Percentiles rank a stretch among this genome's conserved stretches.
These are phyloP conservation scores for Candida sanyiensis DNA, from an alignment of 805 yeast genomes.

Conservation along the genomic window DNA sequence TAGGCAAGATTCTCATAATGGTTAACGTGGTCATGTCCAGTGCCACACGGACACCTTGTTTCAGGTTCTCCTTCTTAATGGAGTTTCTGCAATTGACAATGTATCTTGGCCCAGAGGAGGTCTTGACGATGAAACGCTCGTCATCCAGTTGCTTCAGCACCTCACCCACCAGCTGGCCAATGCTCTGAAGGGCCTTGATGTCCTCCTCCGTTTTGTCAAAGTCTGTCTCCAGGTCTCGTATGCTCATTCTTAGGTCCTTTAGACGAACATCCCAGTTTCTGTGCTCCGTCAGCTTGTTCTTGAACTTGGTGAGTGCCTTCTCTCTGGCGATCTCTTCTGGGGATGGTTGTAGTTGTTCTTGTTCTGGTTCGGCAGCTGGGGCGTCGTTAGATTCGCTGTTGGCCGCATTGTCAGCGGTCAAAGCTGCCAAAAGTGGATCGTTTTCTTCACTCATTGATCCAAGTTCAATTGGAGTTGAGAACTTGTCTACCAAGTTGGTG, in stretches of 20 bases:
- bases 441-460: constrained; percentile 52
- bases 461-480: background rate
- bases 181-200: constrained; percentile 92
- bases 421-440: constrained; percentile 74
- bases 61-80: constrained; percentile 72
- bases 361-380: constrained; percentile 15
- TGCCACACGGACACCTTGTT: constrained; percentile 94
- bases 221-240: constrained; percentile 76
- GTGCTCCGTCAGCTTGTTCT: constrained; percentile 84
- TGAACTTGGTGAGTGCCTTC: constrained; percentile 70
- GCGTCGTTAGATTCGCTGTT: constrained; percentile 18
- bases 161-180: constrained; percentile 96
- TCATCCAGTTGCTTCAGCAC: constrained; percentile 92
- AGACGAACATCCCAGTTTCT: constrained; percentile 90
- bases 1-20: constrained; percentile 92
- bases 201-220: constrained; percentile 95
- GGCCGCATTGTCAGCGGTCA: constrained; percentile 24
- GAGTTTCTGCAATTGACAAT: constrained; percentile 96
- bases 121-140: constrained; percentile 92
- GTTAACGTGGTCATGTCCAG: constrained; percentile 96
- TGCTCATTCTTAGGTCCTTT: constrained; percentile 74
- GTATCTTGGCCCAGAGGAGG: constrained; percentile 94
- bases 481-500: background rate
- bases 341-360: constrained; percentile 24
- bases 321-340: constrained; percentile 66